Evolutionary conservation across 768 basidiomycete genomes (phyloP).

Genomic region (Phylloporus sp.): DNA sequence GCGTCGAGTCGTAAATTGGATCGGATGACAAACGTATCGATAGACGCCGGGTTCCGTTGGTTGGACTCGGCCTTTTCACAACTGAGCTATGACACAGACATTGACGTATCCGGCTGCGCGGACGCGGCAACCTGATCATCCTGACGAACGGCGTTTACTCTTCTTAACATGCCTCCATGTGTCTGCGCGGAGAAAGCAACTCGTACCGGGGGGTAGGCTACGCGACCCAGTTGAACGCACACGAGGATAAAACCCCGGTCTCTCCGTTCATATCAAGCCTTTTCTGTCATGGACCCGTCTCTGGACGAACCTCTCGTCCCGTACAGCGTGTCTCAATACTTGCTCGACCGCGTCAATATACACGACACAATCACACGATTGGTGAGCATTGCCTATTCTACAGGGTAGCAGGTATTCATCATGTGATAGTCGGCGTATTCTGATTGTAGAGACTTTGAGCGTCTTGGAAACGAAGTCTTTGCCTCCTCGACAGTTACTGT

Average conservation of each 20-base stretch:
- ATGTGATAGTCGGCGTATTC: constrained; percentile 18
- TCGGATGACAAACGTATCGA: no score
- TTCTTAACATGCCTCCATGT: constrained; percentile 5
- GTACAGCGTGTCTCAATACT: constrained; percentile 19
- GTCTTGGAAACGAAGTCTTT: constrained; percentile 25
- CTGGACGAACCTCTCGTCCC: constrained; percentile 5
- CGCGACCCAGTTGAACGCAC: constrained; percentile 3
- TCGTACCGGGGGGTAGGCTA: neutral
- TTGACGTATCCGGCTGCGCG: constrained; percentile 17
- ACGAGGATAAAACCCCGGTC: constrained; percentile 8
- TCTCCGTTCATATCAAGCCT: neutral
- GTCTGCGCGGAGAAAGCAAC: neutral
- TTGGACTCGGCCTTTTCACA: no score
- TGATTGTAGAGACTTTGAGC: constrained; percentile 25
- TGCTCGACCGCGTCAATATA: constrained; percentile 25
- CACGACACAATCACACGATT: constrained; percentile 26
- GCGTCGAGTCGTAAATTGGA: no score
- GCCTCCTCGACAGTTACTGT: constrained; percentile 19
- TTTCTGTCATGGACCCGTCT: constrained; percentile 9
- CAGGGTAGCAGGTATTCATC: neutral
- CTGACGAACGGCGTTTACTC: constrained; percentile 1
- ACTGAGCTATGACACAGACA: neutral
- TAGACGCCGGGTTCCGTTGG: no score
- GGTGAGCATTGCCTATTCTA: constrained; percentile 10
- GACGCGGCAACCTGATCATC: neutral